phyloP scores from a whole-genome alignment of 2,329 filamentous ascomycete genomes.

The Fusarium multiceps region DNA sequence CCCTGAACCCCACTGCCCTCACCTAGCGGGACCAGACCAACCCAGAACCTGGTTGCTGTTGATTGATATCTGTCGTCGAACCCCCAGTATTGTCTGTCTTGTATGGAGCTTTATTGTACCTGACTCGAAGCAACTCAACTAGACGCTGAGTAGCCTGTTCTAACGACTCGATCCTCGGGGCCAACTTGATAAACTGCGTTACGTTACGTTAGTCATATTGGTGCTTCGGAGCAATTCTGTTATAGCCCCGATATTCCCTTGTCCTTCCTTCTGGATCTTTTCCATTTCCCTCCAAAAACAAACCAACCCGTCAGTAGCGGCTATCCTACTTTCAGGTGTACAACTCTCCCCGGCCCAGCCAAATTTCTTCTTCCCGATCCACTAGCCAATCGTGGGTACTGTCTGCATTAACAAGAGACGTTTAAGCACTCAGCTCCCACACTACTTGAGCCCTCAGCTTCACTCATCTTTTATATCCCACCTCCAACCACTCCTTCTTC shows the following conservation, averaged over 20 bases:
- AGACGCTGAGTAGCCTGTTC: conserved; percentile 16
- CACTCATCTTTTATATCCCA: conserved; percentile 16
- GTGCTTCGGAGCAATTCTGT: conserved; percentile 8
- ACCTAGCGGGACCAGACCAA: conserved; percentile 28
- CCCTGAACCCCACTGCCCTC: conserved; percentile 31
- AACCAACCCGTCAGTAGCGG: not conserved
- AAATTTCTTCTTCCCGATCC: conserved; percentile 36
- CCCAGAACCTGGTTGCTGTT: conserved; percentile 21
- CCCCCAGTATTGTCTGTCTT: conserved; percentile 16
- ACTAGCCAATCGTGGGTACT: conserved; percentile 32
- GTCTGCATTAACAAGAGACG: conserved; percentile 36
- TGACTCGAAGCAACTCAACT: conserved; percentile 34
- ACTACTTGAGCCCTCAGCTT: conserved; percentile 17
- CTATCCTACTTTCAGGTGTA: conserved; percentile 5
- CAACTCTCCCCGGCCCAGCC: conserved; percentile 25
- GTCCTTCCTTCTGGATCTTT: conserved; percentile 10
- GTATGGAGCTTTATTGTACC: conserved; percentile 25
- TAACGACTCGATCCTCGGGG: conserved; percentile 21
- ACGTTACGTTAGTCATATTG: conserved; percentile 8
- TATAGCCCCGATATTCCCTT: conserved; percentile 16
- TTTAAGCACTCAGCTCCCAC: conserved; percentile 34
- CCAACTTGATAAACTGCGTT: not conserved
- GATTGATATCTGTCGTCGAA: conserved; percentile 36
- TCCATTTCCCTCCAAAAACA: conserved; percentile 17
- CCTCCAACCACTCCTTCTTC: conserved; percentile 2